Base-by-base conservation (phyloP, 1,284 basidiomycete species). In the Rhodotorula sp. region DNA sequence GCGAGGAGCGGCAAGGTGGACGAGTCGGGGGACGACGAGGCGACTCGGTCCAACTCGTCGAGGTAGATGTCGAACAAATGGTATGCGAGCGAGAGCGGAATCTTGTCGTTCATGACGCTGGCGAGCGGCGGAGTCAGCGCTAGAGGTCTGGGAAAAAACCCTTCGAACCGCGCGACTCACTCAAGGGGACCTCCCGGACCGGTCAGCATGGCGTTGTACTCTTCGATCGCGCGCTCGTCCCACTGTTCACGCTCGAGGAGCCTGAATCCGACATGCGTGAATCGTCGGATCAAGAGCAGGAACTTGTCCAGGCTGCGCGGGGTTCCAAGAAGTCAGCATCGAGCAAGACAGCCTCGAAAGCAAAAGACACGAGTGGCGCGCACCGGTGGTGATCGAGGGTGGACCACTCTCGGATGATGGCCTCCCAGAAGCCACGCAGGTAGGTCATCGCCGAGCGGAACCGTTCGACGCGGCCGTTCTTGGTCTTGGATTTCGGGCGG, bases 61-160 rank as follows among this genome's bases (percentile, higher is more conserved):
- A 96, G 81, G 81, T 92, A 97, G 60, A 98, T 88, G 79, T 99
- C 95, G 33, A 88, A 84, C 14, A 99, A 80, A 80, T 99, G 95
- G 78, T 90, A 93, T 18, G 87, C 84, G 24, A 97, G 83, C 68
- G 93, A 89, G 22, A 86, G 82, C 0, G 95, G 93, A 0, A 95
- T 87, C 62, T 87, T 86, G 37, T 82, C 82, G 78, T 96, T 89
- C 69, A 85, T 83, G 42, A 88, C 85, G 76, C 93, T 95, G 76
- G n/a, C 48, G 49, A 59, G 29, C 48, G 14, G 54, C 22, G 1
- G 12, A 1, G 10, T 26, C 7, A 26, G 37, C 10, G 10, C 29
- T 7, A 8, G 37, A 17, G 3, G 6, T 8, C 4, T 5, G 5
- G 64, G 22, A 53, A 20, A 3, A 4, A 33, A 51, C n/a, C n/a